phyloP scores from a whole-genome alignment of 2,329 filamentous ascomycete species.

The Calonectria ilicicola region DNA sequence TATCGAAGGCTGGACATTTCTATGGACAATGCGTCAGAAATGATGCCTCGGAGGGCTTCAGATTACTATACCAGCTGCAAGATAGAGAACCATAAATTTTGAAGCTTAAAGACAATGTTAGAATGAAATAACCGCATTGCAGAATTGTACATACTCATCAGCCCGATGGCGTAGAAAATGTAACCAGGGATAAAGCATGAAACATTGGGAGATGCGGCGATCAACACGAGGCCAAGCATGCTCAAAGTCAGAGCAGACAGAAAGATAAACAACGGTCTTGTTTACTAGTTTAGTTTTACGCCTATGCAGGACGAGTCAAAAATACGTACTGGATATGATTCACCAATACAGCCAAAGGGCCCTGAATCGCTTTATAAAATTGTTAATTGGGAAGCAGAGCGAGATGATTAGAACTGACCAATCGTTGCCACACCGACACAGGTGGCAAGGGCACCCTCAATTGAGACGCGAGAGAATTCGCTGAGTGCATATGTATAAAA shows the following conservation, averaged over 20 bases:
- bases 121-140: neutral
- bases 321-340: neutral
- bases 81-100: neutral
- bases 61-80: neutral
- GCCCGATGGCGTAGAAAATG: neutral
- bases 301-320: rapidly evolving
- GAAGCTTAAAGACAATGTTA: neutral
- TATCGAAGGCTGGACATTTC: neutral
- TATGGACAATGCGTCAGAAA: neutral
- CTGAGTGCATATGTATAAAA: neutral
- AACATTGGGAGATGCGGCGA: neutral
- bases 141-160: neutral
- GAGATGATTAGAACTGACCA: neutral
- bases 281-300: neutral
- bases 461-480: neutral
- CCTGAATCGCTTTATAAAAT: neutral
- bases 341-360: neutral
- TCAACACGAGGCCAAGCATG: neutral
- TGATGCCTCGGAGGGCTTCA: neutral
- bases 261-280: neutral
- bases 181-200: neutral
- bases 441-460: neutral
- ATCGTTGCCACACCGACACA: neutral
- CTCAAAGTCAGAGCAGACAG: neutral
- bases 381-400: neutral